Conservation (phyloP, 2,329 filamentous ascomycete species). For the Chaetomiaceae sp. region DNA sequence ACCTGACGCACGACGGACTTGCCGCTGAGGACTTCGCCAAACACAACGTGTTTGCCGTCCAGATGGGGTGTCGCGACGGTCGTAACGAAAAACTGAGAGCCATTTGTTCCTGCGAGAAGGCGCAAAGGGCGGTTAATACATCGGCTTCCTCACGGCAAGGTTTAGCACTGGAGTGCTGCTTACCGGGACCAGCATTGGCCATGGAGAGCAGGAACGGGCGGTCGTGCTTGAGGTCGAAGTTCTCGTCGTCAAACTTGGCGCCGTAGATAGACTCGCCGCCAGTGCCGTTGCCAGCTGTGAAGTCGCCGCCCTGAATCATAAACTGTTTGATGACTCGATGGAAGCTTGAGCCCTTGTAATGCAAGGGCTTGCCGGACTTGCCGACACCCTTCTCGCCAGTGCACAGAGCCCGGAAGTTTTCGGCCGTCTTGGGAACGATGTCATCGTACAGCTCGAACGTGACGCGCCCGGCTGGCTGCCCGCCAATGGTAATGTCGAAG, state of each 20-base stretch:
- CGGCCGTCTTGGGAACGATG: slow-evolving; percentile 87
- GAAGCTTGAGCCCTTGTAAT: slow-evolving; percentile 90
- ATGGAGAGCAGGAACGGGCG: slow-evolving; percentile 92
- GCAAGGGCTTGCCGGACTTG: slow-evolving; percentile 76
- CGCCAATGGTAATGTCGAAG: slow-evolving; percentile 86
- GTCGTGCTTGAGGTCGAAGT: slow-evolving; percentile 87
- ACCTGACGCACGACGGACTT: slow-evolving; percentile 88
- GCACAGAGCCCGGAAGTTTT: slow-evolving; percentile 93
- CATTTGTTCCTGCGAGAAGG: slow-evolving; percentile 68
- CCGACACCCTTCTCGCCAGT: slow-evolving; percentile 89
- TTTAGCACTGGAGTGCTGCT: slow-evolving; percentile 30
- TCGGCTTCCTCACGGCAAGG: too few species aligned
- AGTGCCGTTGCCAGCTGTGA: slow-evolving; percentile 90
- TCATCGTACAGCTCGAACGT: slow-evolving; percentile 75
- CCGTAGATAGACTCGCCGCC: slow-evolving; percentile 97
- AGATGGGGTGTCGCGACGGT: slow-evolving; percentile 93
- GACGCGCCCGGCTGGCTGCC: slow-evolving; percentile 68
- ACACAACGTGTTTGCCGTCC: slow-evolving; percentile 95
- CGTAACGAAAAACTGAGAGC: slow-evolving; percentile 97
- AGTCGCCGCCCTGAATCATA: slow-evolving; percentile 98
- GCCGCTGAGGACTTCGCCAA: slow-evolving; percentile 87
- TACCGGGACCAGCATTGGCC: slow-evolving; percentile 93
- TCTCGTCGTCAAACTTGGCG: slow-evolving; percentile 95
- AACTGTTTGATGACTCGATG: slow-evolving; percentile 98
- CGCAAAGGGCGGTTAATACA: neutral